phyloP scores from a whole-genome alignment of 208 protist genomes.

The Phytomonas sp. region DNA sequence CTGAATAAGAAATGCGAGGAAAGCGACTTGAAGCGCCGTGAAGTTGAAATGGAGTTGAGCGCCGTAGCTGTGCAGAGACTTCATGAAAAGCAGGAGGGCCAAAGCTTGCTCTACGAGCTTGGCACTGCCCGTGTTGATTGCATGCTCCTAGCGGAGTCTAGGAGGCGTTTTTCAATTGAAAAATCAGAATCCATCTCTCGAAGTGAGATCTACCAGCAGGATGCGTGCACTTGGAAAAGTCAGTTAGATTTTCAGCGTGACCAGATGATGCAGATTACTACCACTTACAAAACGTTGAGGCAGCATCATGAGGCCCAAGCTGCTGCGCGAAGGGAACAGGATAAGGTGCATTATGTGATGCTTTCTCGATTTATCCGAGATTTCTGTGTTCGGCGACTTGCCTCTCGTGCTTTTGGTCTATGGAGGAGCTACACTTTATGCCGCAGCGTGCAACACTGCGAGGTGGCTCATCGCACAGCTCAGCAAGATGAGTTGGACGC shows the following conservation, averaged over 20 bases:
- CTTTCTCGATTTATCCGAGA: neutral
- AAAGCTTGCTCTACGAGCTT: conserved; percentile 12
- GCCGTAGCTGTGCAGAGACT: conserved; percentile 11
- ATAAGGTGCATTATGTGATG: neutral
- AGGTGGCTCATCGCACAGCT: neutral
- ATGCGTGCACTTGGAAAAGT: neutral
- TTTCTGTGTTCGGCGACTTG: neutral
- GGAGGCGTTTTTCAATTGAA: conserved; percentile 11
- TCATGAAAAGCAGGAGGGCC: conserved; percentile 16
- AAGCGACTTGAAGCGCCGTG: conserved; percentile 9
- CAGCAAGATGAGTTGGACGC: neutral
- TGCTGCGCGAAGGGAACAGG: neutral
- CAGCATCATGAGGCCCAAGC: neutral
- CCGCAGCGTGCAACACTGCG: neutral
- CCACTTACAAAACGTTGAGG: neutral
- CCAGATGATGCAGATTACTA: neutral
- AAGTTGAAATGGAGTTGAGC: conserved; percentile 10
- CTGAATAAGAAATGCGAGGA: conserved; percentile 11
- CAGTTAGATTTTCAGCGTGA: neutral
- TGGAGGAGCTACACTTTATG: neutral
- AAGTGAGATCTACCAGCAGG: neutral
- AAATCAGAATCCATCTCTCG: conserved; percentile 4
- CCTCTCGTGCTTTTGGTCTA: neutral
- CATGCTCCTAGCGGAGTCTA: conserved; percentile 12
- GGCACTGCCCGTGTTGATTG: conserved; percentile 11